Evolutionary conservation across 805 yeast genomes (phyloP), one percentile per base, ranked within the genome.

Genomic region (Hanseniaspora nectarophila): DNA sequence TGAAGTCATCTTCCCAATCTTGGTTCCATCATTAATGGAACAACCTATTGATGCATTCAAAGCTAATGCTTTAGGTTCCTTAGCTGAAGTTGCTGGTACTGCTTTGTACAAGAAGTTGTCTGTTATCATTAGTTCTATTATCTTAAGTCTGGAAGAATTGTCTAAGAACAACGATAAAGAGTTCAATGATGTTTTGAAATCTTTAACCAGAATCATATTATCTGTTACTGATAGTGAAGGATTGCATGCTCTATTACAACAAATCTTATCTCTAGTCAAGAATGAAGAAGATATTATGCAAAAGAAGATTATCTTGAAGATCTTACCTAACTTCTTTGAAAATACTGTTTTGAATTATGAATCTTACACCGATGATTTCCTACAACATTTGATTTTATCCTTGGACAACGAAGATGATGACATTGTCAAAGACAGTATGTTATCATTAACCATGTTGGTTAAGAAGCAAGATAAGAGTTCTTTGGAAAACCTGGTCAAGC

Each of bases 1-100:
- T 6, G 94, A 86, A 54, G 82, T 85, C 3, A 85, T 94, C 53
- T 88, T 94, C 88, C 97, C 97, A 45, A 83, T 86, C 45, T 75
- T 92, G 63, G 74, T 90, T 54, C 97, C 97, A 42, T 77, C 95
- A 0, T 73, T 92, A 62, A 72, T 90, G 62, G 65, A 79, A 5
- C 81, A 87, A 6, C 97, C 97, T 15, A 80, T 89, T 52, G 86
- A 85, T 58, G 72, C 78, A 0, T 81, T 81, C 70, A 86, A 88
- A 68, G 95, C 95, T n/a, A 74, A 76, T 51, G 95, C 96, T 3
- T 71, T 89, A 54, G 86, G 92, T 23, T 79, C 94, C 0, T 74
- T 89, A 64, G 94, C 95, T 0, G 80, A 85, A 49, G 96, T 86
- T 45, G 95, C 96, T 23, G 97, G 96, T 24, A 66, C 78, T 34